phyloP scores from a whole-genome alignment of 2,329 filamentous ascomycete species.

The Fusarium goolgardi region DNA sequence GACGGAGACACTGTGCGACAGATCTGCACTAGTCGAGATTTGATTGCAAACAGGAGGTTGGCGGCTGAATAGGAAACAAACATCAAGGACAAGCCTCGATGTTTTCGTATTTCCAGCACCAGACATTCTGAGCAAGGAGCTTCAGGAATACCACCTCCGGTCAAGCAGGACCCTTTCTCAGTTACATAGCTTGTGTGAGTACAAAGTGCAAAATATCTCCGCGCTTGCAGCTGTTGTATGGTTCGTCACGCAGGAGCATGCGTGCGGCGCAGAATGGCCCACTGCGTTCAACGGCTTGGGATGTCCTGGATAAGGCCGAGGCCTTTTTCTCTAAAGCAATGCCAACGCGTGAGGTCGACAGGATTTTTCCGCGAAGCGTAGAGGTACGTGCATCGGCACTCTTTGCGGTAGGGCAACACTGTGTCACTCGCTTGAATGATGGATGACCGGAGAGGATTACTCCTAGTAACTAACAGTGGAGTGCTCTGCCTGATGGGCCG shows the following conservation, averaged over 20 bases:
- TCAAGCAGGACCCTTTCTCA: neutral
- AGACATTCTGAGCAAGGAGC: conserved; percentile 13
- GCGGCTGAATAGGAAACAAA: conserved; percentile 22
- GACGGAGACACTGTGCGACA: conserved; percentile 44
- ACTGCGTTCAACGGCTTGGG: conserved; percentile 42
- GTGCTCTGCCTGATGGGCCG: conserved; percentile 29
- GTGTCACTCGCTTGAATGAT: conserved; percentile 39
- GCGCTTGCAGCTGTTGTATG: conserved; percentile 29
- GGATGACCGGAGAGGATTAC: conserved; percentile 25
- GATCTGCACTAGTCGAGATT: conserved; percentile 48
- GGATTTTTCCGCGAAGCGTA: conserved; percentile 31
- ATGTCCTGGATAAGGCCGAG: conserved; percentile 37
- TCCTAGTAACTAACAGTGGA: conserved; percentile 10
- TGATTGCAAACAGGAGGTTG: conserved; percentile 45
- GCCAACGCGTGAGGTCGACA: conserved; percentile 22
- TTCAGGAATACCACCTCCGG: neutral
- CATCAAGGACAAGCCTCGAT: neutral
- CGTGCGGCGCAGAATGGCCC: conserved; percentile 46
- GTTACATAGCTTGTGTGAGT: conserved; percentile 1
- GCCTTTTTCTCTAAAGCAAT: conserved; percentile 5
- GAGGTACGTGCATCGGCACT: conserved; percentile 20
- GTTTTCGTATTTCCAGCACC: conserved; percentile 23
- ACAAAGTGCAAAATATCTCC: neutral
- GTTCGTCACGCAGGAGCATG: conserved; percentile 47
- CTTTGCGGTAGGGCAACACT: conserved; percentile 37